These are phyloP conservation scores for Venturia pyrina DNA, from an alignment of 2,329 filamentous ascomycete genomes.

Conservation along the genomic window DNA sequence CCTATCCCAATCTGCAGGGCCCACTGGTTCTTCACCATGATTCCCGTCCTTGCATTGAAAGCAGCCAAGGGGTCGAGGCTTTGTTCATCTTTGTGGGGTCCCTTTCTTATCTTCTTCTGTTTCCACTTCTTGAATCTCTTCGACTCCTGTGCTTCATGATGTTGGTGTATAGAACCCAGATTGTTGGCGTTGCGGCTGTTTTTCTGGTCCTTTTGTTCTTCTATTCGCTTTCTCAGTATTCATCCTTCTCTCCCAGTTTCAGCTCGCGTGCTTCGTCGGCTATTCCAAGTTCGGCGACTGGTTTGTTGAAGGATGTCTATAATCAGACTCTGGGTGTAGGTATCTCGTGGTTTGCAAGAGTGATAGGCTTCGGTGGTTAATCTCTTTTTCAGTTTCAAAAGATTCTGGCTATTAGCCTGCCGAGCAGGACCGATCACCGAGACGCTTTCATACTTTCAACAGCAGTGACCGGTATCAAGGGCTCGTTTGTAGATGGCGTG, in stretches of 20 bases:
- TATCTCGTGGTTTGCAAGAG: background rate
- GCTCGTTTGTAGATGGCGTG: slow-evolving; percentile 37
- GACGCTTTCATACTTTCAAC: slow-evolving; percentile 38
- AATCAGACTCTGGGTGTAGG: background rate
- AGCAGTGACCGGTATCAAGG: slow-evolving; percentile 31
- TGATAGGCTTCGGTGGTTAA: background rate
- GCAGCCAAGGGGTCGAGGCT: background rate
- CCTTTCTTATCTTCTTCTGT: background rate
- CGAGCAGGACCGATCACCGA: slow-evolving; percentile 39
- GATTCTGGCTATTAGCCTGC: slow-evolving; percentile 38
- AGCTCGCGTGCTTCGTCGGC: background rate
- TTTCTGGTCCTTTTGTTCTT: background rate
- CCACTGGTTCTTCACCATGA: background rate
- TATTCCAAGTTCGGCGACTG: background rate
- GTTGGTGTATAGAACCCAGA: background rate
- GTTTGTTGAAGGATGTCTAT: slow-evolving; percentile 1
- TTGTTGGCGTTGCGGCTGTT: background rate
- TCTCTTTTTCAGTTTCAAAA: slow-evolving; percentile 30
- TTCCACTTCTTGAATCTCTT: background rate
- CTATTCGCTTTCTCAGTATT: background rate
- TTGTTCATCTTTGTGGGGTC: background rate
- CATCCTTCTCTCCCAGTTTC: background rate
- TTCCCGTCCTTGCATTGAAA: background rate
- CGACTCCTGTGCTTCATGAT: background rate
- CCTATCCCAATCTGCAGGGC: background rate